Percentiles rank a stretch among this genome's conserved stretches.
These are phyloP conservation scores for Dalbergia cultrata DNA, from an alignment of 306 rosid genomes.

Conservation along the genomic window DNA sequence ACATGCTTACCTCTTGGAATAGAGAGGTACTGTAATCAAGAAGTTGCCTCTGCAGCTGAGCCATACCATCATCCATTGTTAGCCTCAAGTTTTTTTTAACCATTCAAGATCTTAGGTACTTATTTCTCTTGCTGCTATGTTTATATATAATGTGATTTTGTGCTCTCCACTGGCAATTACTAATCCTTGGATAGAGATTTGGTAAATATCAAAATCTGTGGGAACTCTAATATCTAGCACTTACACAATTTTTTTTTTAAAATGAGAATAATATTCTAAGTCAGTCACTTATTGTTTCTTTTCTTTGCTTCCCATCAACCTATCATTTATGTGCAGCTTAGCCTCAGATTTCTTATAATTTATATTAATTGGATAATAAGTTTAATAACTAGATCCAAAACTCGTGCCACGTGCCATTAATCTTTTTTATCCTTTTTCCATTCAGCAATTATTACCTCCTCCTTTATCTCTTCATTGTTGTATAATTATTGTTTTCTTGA, in stretches of 20 bases:
- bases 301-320: conserved; percentile 46
- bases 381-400: conserved; percentile 58
- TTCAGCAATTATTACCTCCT: conserved; percentile 47
- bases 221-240: conserved; percentile 9
- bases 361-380: conserved; percentile 37
- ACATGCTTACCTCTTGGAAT: conserved; percentile 67
- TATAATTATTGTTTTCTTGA: conserved; percentile 1
- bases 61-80: conserved; percentile 62
- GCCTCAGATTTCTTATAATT: not conserved
- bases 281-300: conserved; percentile 38
- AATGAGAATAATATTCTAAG: conserved; percentile 32
- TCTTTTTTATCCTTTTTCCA: conserved; percentile 48
- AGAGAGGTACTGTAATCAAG: conserved; percentile 66
- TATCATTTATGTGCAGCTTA: conserved; percentile 44
- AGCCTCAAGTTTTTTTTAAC: conserved; percentile 21
- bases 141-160: conserved; percentile 29
- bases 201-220: conserved; percentile 10
- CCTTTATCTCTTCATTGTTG: conserved; percentile 27
- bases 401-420: conserved; percentile 52
- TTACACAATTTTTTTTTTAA: not conserved
- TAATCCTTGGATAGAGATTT: conserved; percentile 33
- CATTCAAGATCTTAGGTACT: conserved; percentile 32
- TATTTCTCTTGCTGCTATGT: conserved; percentile 26
- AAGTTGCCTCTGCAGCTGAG: conserved; percentile 56
- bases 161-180: conserved; percentile 24